These are phyloP conservation scores for Suillus lakei DNA, from an alignment of 768 basidiomycete species.

Conservation along the genomic window DNA sequence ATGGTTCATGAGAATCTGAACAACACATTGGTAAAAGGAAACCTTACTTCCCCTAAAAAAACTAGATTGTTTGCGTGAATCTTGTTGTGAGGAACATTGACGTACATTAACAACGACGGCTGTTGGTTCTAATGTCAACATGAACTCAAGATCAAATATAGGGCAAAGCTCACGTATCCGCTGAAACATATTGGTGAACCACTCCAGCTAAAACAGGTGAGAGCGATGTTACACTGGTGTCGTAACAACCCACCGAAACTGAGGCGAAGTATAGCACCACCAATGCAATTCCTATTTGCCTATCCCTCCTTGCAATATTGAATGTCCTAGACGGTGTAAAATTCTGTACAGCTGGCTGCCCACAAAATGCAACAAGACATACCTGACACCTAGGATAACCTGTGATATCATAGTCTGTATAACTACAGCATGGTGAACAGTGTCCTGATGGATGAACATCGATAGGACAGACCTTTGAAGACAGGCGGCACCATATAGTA, in stretches of 20 bases:
- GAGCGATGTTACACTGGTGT: background rate
- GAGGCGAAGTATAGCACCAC: conserved; percentile 43
- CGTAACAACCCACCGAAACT: conserved; percentile 43
- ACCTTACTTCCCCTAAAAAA: conserved; percentile 43
- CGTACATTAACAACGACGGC: conserved; percentile 28
- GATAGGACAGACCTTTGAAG: conserved; percentile 58
- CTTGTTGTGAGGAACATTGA: conserved; percentile 3
- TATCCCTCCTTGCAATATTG: conserved; percentile 57
- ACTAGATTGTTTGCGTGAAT: background rate
- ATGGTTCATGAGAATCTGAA: conserved; percentile 7
- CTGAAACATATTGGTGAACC: conserved; percentile 57
- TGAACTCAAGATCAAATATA: conserved; percentile 8
- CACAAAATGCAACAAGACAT: background rate
- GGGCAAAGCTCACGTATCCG: conserved; percentile 49
- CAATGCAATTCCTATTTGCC: conserved; percentile 44
- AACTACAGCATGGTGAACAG: conserved; percentile 42
- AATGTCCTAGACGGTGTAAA: conserved; percentile 50
- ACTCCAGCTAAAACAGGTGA: conserved; percentile 49
- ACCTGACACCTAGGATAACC: conserved; percentile 66
- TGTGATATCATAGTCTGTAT: conserved; percentile 70
- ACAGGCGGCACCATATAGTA: conserved; percentile 58
- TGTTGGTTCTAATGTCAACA: conserved; percentile 17
- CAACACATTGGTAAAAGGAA: background rate
- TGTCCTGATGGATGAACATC: background rate
- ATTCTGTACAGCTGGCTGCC: background rate